Conservation (phyloP, 345 rosid genomes). For the Trapa incisa region DNA sequence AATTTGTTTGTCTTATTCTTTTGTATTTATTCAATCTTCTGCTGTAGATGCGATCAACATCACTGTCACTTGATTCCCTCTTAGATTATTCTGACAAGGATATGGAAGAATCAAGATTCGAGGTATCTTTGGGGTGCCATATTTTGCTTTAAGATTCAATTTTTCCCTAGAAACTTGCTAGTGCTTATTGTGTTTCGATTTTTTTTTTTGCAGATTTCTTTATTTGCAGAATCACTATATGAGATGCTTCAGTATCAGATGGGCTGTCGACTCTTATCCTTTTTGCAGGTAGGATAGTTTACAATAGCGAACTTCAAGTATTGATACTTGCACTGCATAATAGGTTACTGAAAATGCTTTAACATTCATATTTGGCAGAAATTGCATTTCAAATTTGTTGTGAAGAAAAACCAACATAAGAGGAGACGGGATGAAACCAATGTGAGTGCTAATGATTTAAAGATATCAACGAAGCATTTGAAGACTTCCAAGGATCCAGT, state of each 20-base stretch:
- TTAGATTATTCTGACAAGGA: conserved; percentile 87
- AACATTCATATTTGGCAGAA: conserved; percentile 26
- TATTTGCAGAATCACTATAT: conserved; percentile 81
- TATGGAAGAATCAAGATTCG: conserved; percentile 83
- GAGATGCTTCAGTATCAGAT: conserved; percentile 96
- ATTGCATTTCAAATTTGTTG: conserved; percentile 48
- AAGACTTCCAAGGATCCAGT: conserved; percentile 44
- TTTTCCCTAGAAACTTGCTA: neutral
- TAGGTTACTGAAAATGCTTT: neutral
- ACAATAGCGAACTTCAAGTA: neutral
- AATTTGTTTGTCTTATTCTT: neutral
- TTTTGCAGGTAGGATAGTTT: conserved; percentile 63
- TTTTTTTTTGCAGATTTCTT: conserved; percentile 48
- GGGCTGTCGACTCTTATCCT: conserved; percentile 65
- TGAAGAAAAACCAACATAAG: conserved; percentile 64
- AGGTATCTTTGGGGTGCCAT: conserved; percentile 28
- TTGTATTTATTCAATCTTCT: conserved; percentile 5
- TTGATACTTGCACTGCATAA: neutral
- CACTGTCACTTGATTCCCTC: conserved; percentile 84
- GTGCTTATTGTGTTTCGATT: neutral
- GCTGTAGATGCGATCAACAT: conserved; percentile 57
- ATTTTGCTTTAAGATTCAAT: neutral
- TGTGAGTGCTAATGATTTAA: conserved; percentile 33
- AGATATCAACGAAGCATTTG: conserved; percentile 30
- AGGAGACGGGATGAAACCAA: conserved; percentile 50